phyloP scores from a whole-genome alignment of 306 rosid genomes.

The Quercus berberidifolia region DNA sequence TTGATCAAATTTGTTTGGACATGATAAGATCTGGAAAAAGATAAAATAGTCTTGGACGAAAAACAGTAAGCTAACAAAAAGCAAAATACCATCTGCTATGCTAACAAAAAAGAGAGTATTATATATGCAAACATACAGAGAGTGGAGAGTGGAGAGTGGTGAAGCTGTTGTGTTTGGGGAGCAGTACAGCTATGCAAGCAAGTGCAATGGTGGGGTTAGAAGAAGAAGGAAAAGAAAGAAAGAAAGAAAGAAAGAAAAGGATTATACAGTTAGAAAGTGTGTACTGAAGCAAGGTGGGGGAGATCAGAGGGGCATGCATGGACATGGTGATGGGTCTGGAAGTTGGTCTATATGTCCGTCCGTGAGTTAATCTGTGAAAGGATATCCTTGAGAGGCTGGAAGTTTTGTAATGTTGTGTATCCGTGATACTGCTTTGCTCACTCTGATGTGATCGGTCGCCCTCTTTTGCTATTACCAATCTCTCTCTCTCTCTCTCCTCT shows the following conservation, averaged over 20 bases:
- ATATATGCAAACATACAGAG: background rate
- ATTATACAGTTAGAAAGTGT: background rate
- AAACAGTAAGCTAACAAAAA: background rate
- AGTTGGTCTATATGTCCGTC: background rate
- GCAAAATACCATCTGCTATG: background rate
- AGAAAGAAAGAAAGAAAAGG: background rate
- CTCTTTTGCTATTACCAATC: background rate
- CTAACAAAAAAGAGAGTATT: background rate
- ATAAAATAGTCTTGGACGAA: background rate
- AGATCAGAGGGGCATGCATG: background rate
- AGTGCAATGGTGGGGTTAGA: slow-evolving; percentile 25
- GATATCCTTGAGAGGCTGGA: slow-evolving; percentile 8
- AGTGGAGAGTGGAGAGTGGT: background rate
- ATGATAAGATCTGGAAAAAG: too few species aligned
- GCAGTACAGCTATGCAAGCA: slow-evolving; percentile 15
- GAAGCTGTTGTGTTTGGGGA: background rate
- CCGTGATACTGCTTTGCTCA: slow-evolving; percentile 54
- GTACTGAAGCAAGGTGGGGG: background rate
- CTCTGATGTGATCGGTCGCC: slow-evolving; percentile 31
- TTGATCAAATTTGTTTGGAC: too few species aligned
- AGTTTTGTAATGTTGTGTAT: slow-evolving; percentile 37
- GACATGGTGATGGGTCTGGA: background rate
- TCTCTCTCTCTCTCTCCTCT: background rate
- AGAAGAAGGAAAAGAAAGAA: background rate
- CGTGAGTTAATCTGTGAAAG: background rate